phyloP scores from a whole-genome alignment of 2,329 filamentous ascomycete genomes.

The Colletotrichum sp. region DNA sequence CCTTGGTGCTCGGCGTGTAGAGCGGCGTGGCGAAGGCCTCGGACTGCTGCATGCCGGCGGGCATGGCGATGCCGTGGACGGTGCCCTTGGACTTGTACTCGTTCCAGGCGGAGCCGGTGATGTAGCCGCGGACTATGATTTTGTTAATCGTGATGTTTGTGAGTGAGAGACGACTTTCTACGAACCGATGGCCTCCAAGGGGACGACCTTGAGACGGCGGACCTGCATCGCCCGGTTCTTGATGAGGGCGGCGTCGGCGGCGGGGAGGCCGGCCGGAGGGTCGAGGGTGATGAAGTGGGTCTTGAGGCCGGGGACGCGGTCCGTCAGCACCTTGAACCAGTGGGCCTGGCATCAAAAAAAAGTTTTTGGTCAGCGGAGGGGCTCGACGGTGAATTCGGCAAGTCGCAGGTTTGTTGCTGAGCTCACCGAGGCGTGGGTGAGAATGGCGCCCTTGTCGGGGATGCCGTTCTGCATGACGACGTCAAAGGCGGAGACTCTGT shows the following conservation, averaged over 20 bases:
- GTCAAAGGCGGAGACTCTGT: constrained; percentile 96
- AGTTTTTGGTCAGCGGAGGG: neutral
- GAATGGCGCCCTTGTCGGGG: constrained; percentile 57
- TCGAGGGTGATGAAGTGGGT: constrained; percentile 57
- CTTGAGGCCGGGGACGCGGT: constrained; percentile 51
- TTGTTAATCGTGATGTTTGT: constrained; percentile 19
- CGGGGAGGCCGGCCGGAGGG: constrained; percentile 36
- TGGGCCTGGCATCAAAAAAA: constrained; percentile 36
- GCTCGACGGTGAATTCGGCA: neutral
- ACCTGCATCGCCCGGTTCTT: constrained; percentile 79
- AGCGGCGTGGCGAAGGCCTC: constrained; percentile 71
- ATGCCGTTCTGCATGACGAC: constrained; percentile 80
- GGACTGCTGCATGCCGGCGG: constrained; percentile 72
- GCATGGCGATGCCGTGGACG: constrained; percentile 77
- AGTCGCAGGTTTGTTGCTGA: neutral
- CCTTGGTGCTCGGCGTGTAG: constrained; percentile 84
- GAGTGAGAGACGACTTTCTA: constrained; percentile 3
- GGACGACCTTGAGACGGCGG: constrained; percentile 74
- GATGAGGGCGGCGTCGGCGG: constrained; percentile 55
- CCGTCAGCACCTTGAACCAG: constrained; percentile 57
- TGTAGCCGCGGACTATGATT: constrained; percentile 75
- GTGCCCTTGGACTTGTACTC: constrained; percentile 77
- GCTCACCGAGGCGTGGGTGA: constrained; percentile 42
- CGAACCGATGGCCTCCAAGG: constrained; percentile 72
- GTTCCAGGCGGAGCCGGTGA: constrained; percentile 83